phyloP scores from a whole-genome alignment of 176 grass and related monocot genomes.

The Cocos nucifera region DNA sequence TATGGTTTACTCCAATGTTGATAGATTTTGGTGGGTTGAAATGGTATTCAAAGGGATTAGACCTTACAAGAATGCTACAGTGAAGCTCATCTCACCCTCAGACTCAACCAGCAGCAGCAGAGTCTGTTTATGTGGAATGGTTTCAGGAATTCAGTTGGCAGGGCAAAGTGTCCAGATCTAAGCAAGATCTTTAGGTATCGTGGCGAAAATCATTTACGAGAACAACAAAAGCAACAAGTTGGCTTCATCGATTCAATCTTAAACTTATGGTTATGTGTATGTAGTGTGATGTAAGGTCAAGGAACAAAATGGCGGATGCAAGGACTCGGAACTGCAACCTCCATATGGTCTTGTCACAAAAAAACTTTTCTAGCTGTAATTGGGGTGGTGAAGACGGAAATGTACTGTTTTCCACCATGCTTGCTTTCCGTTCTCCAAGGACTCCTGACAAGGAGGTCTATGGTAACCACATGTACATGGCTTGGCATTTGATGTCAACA shows the following conservation, averaged over 20 bases:
- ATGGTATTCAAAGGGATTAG: constrained; percentile 57
- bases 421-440: no score
- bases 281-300: no score
- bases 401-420: no score
- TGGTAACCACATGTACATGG: no score
- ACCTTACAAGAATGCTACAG: constrained; percentile 66
- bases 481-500: no score
- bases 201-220: constrained; percentile 68
- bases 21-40: constrained; percentile 77
- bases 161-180: constrained; percentile 72
- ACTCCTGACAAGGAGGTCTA: no score
- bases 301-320: no score
- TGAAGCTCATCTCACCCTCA: constrained; percentile 47
- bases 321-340: no score
- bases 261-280: no score
- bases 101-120: constrained; percentile 55
- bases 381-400: no score
- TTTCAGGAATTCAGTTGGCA: constrained; percentile 48
- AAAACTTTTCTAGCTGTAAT: no score
- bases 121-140: constrained; percentile 57
- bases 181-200: constrained; percentile 45
- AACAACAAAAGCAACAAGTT: constrained; percentile 22
- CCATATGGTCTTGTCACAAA: no score
- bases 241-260: background rate
- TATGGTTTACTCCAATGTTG: constrained; percentile 81